Evolutionary conservation across 2,329 filamentous ascomycete genomes (phyloP).

Genomic region (Pleurostoma richardsiae): DNA sequence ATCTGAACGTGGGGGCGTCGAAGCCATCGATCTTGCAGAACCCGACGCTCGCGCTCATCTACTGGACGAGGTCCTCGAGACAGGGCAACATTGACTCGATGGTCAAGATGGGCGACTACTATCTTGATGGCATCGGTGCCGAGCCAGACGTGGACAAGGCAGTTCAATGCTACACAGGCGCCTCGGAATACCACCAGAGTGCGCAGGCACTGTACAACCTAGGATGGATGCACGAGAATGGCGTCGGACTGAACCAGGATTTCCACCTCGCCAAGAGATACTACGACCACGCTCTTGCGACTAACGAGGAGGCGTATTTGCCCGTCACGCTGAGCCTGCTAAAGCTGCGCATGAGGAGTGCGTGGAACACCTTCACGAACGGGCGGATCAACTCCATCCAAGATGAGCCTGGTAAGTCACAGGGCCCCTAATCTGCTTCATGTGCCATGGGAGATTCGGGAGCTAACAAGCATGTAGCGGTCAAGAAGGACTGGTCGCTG

Average conservation of each 20-base stretch:
- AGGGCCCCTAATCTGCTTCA: background rate
- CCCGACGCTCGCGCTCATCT: slow-evolving; percentile 68
- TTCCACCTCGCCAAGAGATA: slow-evolving; percentile 96
- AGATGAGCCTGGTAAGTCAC: slow-evolving; percentile 73
- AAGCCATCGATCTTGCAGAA: slow-evolving; percentile 41
- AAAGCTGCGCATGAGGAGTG: slow-evolving; percentile 78
- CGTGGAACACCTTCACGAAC: slow-evolving; percentile 89
- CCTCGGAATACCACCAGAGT: slow-evolving; percentile 85
- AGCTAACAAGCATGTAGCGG: slow-evolving; percentile 42
- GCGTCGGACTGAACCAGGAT: slow-evolving; percentile 85
- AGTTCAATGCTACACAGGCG: slow-evolving; percentile 85
- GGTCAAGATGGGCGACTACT: slow-evolving; percentile 98
- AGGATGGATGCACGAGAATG: slow-evolving; percentile 99
- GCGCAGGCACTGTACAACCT: slow-evolving; percentile 96
- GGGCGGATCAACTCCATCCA: slow-evolving; percentile 90
- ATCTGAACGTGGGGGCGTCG: slow-evolving; percentile 38
- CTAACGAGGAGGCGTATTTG: slow-evolving; percentile 89
- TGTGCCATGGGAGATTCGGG: background rate
- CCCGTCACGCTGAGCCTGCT: slow-evolving; percentile 85
- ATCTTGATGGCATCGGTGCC: slow-evolving; percentile 76
- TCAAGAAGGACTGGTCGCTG: slow-evolving; percentile 69
- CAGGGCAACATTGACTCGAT: slow-evolving; percentile 91
- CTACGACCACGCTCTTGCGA: slow-evolving; percentile 88
- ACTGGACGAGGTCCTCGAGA: slow-evolving; percentile 92
- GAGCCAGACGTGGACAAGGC: slow-evolving; percentile 74